Percentiles rank a stretch among this genome's conserved stretches.
phyloP scores from a whole-genome alignment of 2,329 filamentous ascomycete species.

The Xylaria arbuscula region DNA sequence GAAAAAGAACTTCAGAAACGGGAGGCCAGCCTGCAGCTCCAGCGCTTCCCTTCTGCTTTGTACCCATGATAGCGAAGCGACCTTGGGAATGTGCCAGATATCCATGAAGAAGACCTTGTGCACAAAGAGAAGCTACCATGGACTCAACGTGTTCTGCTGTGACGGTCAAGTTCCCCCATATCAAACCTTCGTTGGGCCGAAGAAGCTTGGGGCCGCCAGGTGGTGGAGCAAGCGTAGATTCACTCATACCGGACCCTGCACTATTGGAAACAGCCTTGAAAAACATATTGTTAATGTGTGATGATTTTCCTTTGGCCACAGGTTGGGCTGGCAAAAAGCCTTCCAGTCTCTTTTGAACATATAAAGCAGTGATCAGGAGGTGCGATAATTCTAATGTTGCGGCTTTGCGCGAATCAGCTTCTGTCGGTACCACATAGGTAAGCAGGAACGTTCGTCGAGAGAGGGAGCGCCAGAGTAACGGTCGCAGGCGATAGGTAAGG shows the following conservation, averaged over 20 bases:
- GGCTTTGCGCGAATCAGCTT: slow-evolving; percentile 67
- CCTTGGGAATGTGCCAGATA: slow-evolving; percentile 82
- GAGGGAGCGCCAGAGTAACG: slow-evolving; percentile 85
- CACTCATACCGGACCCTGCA: slow-evolving; percentile 45
- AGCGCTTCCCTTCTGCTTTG: slow-evolving; percentile 72
- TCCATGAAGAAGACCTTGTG: slow-evolving; percentile 83
- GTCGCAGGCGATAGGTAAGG: slow-evolving; percentile 80
- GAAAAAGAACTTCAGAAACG: slow-evolving; percentile 75
- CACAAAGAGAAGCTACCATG: slow-evolving; percentile 78
- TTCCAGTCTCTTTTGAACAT: slow-evolving; percentile 72
- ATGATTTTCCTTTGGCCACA: slow-evolving; percentile 50
- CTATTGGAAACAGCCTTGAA: slow-evolving; percentile 64
- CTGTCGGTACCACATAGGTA: slow-evolving; percentile 75
- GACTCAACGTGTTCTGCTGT: slow-evolving; percentile 77
- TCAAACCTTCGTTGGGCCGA: slow-evolving; percentile 67
- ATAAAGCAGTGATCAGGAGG: slow-evolving; percentile 71
- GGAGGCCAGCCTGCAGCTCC: slow-evolving; percentile 79
- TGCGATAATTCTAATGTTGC: slow-evolving; percentile 80
- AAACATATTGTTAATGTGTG: slow-evolving; percentile 63
- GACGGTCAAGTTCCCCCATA: slow-evolving; percentile 72
- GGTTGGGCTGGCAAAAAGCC: slow-evolving; percentile 61
- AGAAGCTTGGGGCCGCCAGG: slow-evolving; percentile 60
- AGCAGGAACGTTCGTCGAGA: slow-evolving; percentile 81
- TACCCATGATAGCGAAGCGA: slow-evolving; percentile 85
- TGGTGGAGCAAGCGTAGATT: slow-evolving; percentile 60